These are phyloP conservation scores for Cairneyella variabilis DNA, from an alignment of 495 filamentous ascomycete genomes.

Conservation along the genomic window DNA sequence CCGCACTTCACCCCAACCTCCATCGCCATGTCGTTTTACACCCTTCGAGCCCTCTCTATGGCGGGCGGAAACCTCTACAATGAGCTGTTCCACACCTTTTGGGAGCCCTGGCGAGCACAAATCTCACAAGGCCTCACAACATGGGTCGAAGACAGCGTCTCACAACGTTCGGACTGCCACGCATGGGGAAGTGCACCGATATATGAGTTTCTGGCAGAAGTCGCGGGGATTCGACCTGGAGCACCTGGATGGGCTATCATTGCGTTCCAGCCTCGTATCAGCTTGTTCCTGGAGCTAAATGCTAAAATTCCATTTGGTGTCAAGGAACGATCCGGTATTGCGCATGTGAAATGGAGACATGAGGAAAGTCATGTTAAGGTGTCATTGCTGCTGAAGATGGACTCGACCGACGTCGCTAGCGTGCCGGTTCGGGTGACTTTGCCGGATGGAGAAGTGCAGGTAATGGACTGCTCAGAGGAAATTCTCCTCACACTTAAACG, in stretches of 20 bases:
- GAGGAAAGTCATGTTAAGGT: too few species aligned
- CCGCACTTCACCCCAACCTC: conserved; percentile 32
- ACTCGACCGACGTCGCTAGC: too few species aligned
- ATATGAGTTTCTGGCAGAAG: conserved; percentile 37
- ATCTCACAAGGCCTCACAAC: conserved; percentile 35
- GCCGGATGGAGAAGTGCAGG: too few species aligned
- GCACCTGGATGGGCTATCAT: conserved; percentile 27
- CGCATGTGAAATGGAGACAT: too few species aligned
- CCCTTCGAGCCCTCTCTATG: conserved; percentile 30
- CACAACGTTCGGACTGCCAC: conserved; percentile 39
- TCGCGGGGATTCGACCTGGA: conserved; percentile 28
- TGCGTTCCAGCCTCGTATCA: conserved; percentile 31
- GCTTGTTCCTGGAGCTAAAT: too few species aligned
- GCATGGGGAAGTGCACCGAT: conserved; percentile 41
- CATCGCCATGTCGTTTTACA: conserved; percentile 40
- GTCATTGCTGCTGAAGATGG: too few species aligned
- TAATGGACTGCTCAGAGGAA: too few species aligned
- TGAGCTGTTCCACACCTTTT: conserved; percentile 24
- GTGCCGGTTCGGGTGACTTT: too few species aligned
- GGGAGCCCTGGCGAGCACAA: conserved; percentile 33
- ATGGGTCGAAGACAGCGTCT: conserved; percentile 39
- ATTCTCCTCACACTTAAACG: too few species aligned
- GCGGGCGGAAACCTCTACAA: conserved; percentile 11
- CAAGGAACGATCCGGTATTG: too few species aligned
- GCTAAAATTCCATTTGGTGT: too few species aligned